Evolutionary conservation across 2,329 filamentous ascomycete genomes (phyloP), one percentile per base, ranked within the genome.

Genomic region (Iodosphaeria phyllophila): DNA sequence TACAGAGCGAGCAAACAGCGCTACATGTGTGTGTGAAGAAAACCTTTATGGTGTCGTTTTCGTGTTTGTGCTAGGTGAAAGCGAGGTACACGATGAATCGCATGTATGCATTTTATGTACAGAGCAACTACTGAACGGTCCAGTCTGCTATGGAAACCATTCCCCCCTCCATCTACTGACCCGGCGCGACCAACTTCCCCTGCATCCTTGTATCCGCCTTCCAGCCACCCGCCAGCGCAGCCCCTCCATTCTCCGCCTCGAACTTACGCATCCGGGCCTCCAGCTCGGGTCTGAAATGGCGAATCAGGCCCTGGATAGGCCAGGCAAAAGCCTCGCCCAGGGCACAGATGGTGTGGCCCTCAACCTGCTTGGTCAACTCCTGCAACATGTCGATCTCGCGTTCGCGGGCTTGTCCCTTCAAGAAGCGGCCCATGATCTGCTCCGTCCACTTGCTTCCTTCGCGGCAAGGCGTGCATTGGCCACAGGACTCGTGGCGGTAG

Each of bases 341-440:
- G 54, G 86, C 74, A 55, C 89, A 98, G 44, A 98, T 98, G 23
- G 89, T 95, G 62, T 98, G 89, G 8, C 89, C 89, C 60, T 98
- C 89, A 32, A 98, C 89, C 58, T 98, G 89, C 67, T 98, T 98
- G 34, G 89, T 98, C 40, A 98, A 60, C 62, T 98, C 89, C 60
- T 93, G 89, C 38, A 98, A 68, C 89, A 98, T 98, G 51, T 98
- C 89, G 49, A 98, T 98, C 58, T 98, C 89, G 32, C 89, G 68
- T 52, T 75, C 72, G 33, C 79, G 73, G 31, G 79, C 89, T 52
- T 80, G 71, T 30, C 89, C 89, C 51, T 78, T 77, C 62, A 92
- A 83, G 41, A 98, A 92, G 29, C 89, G 76, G 53, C 77, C 63
- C 89, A 98, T 95, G 53, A 98, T 95, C 63, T 98, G 84, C 55